Percentiles rank a stretch among this genome's conserved stretches.
Conservation (phyloP, 805 yeast genomes). For the Spathaspora arborariae region DNA sequence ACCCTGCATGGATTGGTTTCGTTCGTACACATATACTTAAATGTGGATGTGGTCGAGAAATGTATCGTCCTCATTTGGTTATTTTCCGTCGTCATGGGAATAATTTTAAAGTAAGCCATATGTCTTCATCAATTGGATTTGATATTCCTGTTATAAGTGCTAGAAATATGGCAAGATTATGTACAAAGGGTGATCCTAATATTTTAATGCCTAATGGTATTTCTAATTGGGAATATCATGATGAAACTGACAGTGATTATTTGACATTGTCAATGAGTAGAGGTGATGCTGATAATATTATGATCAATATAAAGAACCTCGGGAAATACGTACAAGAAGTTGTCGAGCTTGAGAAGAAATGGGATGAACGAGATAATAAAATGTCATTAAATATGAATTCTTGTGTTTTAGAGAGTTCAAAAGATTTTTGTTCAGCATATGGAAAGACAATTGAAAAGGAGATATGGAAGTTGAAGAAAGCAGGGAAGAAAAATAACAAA, state of each 20-base stretch:
- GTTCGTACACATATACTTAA: slow-evolving; percentile 32
- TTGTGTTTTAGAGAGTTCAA: slow-evolving; percentile 27
- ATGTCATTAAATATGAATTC: slow-evolving; percentile 3
- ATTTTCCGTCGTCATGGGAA: slow-evolving; percentile 17
- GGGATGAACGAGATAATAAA: neutral
- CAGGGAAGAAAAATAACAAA: neutral
- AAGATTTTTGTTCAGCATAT: slow-evolving; percentile 23
- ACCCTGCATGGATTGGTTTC: slow-evolving; percentile 32
- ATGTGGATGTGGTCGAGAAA: slow-evolving; percentile 35
- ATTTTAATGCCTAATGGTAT: slow-evolving; percentile 36
- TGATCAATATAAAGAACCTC: slow-evolving; percentile 29
- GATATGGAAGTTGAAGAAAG: neutral
- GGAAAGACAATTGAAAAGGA: slow-evolving; percentile 13
- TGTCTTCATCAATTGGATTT: slow-evolving; percentile 28
- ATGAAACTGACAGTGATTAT: slow-evolving; percentile 15
- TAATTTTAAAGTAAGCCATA: slow-evolving; percentile 23
- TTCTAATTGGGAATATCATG: slow-evolving; percentile 18
- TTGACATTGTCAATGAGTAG: slow-evolving; percentile 32
- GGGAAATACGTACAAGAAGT: neutral
- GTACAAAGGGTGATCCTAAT: slow-evolving; percentile 22
- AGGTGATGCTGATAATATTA: slow-evolving; percentile 32
- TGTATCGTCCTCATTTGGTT: slow-evolving; percentile 38
- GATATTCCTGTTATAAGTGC: slow-evolving; percentile 29
- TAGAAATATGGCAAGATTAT: slow-evolving; percentile 19
- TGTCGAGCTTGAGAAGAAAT: neutral